Evolutionary conservation across 176 grass and related monocot species (phyloP).

Genomic region (Pontederia crassipes): DNA sequence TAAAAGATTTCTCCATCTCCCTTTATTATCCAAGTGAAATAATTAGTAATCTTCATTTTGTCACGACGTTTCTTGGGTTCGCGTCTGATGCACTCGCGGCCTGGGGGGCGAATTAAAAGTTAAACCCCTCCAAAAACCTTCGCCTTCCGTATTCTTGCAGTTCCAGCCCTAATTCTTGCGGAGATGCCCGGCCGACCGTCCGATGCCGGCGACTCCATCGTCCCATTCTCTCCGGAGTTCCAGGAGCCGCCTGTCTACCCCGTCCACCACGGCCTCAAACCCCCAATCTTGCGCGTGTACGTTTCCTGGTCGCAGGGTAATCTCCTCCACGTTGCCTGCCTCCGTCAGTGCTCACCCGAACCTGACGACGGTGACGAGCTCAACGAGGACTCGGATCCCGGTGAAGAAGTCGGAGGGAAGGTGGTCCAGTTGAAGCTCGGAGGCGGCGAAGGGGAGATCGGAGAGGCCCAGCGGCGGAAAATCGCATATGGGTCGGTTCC

Average conservation of each 20-base stretch:
- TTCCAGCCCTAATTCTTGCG: neutral
- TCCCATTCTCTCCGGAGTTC: slow-evolving; percentile 49
- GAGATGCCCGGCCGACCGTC: slow-evolving; percentile 66
- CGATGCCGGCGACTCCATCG: slow-evolving; percentile 37
- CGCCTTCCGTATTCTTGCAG: neutral
- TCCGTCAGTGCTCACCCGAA: slow-evolving; percentile 24
- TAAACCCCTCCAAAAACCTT: no score
- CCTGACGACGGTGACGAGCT: neutral
- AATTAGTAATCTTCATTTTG: no score
- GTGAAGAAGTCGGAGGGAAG: slow-evolving; percentile 41
- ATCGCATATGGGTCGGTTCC: slow-evolving; percentile 77
- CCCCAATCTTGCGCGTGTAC: slow-evolving; percentile 61
- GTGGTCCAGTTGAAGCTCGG: slow-evolving; percentile 71
- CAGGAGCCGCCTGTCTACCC: slow-evolving; percentile 33
- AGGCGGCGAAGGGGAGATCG: slow-evolving; percentile 37
- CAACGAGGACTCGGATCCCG: neutral
- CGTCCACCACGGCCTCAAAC: slow-evolving; percentile 50
- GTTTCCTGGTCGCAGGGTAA: slow-evolving; percentile 82
- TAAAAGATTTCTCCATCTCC: no score
- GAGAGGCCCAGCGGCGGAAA: slow-evolving; percentile 55
- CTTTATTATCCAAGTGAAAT: no score
- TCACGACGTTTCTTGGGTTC: no score
- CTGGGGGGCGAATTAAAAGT: no score
- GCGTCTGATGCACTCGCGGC: no score
- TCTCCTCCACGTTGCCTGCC: slow-evolving; percentile 74